Base-by-base conservation (phyloP, 2,329 filamentous ascomycete species). In the Didymella segeticola region DNA sequence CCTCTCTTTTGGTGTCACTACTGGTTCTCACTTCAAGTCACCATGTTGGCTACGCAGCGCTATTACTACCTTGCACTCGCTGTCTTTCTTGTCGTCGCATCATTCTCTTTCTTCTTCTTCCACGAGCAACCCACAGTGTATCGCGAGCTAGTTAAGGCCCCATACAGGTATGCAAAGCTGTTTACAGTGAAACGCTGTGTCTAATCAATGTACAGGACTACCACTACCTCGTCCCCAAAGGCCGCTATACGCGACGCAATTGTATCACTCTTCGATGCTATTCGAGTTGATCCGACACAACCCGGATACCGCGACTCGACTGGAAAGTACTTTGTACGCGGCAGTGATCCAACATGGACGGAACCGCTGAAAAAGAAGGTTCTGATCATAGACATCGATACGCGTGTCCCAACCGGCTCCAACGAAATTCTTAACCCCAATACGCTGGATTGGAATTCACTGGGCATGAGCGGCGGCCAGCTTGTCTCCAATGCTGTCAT, bases 311-410 rank as follows among this genome's bases (percentile, higher is more conserved):
- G 43, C 15, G 57, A 64, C 29, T 51, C 59, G 11, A 42, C 52
- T 10, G 63, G 59, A 10, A 53, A 51, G n/a, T 48, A 51, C 43
- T 62, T 45, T 26, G 20, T 50, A 31, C 51, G 37, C 11, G 51
- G 51, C 25, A 31, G 45, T 14, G 39, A 56, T 0, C 37, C 53
- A 37, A 47, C 46, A 47, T 74, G 69, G 68, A 60, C 47, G 17
- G 49, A 61, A 22, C 50, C 67, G 1, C 42, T 71, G 2, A 57
- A 58, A 17, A 66, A 61, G 12, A 43, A 64, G 7, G 31, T 72
- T 4, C 56, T 69, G 23, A 65, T 73, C 25, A 47, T 72, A 3
- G 69, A 72, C 38, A 66, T 72, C 20, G 70, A 73, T 46, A 72
- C 69, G 0, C 56, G 69, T 11, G 67, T 11, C 61, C 73, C 52